Percentiles rank a stretch among this genome's conserved stretches.
Conservation (phyloP, 164 flowering plant species). For the Kalanchoe fedtschenkoi region DNA sequence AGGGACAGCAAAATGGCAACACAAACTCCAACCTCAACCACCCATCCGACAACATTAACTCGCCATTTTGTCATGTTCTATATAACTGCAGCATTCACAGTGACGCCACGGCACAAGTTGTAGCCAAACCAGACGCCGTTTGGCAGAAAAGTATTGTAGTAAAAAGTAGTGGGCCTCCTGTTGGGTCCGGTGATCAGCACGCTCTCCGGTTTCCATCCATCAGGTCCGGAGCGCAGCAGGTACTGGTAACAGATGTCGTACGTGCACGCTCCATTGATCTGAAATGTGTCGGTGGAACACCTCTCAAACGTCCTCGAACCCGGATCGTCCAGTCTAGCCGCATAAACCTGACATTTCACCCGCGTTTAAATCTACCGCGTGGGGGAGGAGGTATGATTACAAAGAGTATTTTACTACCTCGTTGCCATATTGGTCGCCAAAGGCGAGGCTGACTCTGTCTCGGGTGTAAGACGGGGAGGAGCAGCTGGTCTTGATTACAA, state of each 20-base stretch:
- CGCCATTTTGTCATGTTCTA: conserved; percentile 3
- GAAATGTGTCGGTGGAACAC: conserved; percentile 35
- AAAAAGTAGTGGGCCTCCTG: conserved; percentile 23
- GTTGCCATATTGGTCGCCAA: conserved; percentile 67
- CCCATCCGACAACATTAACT: not conserved
- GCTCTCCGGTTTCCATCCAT: conserved; percentile 61
- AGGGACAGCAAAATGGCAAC: no score
- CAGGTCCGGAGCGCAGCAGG: conserved; percentile 43
- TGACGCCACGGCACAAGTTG: conserved; percentile 23
- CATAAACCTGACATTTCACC: conserved; percentile 27
- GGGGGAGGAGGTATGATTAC: no score
- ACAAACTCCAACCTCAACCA: not conserved
- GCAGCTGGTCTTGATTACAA: conserved; percentile 63
- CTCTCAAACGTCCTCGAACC: conserved; percentile 30
- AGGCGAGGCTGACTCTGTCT: conserved; percentile 58
- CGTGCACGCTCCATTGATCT: conserved; percentile 32
- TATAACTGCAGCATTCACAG: not conserved
- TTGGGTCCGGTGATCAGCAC: conserved; percentile 29
- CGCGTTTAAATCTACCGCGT: no score
- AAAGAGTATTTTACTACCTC: conserved; percentile 38
- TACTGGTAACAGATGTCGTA: conserved; percentile 47
- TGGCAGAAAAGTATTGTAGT: conserved; percentile 39
- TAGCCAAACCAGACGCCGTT: conserved; percentile 54
- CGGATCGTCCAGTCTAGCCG: conserved; percentile 40
- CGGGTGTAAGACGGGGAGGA: conserved; percentile 49